Conservation (phyloP, 1,284 basidiomycete genomes). For the Volvariella volvacea region DNA sequence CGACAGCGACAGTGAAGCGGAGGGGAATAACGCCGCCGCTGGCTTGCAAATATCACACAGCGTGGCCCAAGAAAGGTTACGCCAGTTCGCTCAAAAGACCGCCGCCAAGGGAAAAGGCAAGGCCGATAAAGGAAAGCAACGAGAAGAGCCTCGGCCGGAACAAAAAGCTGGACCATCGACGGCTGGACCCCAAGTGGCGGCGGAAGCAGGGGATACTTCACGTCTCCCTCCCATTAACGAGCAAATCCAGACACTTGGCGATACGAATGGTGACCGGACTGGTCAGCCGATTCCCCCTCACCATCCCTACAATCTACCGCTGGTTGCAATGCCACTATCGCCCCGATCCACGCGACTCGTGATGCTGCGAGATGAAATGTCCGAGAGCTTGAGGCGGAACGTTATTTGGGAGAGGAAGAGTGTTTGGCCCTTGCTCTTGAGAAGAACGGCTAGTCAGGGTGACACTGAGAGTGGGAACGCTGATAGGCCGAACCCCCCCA, state of each 20-base stretch:
- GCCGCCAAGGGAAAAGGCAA: slow-evolving; percentile 14
- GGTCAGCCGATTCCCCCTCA: slow-evolving; percentile 36
- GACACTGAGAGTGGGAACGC: slow-evolving; percentile 15
- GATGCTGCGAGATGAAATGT: slow-evolving; percentile 83
- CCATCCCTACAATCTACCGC: slow-evolving; percentile 71
- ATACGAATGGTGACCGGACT: slow-evolving; percentile 9
- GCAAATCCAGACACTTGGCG: slow-evolving; percentile 12
- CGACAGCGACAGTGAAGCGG: slow-evolving; percentile 52
- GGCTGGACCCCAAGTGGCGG: slow-evolving; percentile 2
- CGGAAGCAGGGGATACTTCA: slow-evolving; percentile 4
- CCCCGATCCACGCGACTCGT: slow-evolving; percentile 79
- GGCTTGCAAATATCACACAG: slow-evolving; percentile 51
- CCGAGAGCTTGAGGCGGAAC: slow-evolving; percentile 78
- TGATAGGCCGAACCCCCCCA: slow-evolving; percentile 29
- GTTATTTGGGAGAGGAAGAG: slow-evolving; percentile 81
- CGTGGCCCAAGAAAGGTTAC: slow-evolving; percentile 55
- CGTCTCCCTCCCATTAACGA: slow-evolving; percentile 4
- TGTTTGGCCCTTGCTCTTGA: slow-evolving; percentile 42
- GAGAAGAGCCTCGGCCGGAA: slow-evolving; percentile 9
- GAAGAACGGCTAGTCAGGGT: slow-evolving; percentile 28
- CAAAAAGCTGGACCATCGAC: slow-evolving; percentile 1
- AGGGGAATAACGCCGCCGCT: slow-evolving; percentile 27
- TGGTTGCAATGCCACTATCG: slow-evolving; percentile 65
- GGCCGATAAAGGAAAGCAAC: background rate
- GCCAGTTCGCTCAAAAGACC: slow-evolving; percentile 39